Percentiles rank a stretch among this genome's conserved stretches.
phyloP scores from a whole-genome alignment of 129 eudicot species.

The Mikania micrantha region DNA sequence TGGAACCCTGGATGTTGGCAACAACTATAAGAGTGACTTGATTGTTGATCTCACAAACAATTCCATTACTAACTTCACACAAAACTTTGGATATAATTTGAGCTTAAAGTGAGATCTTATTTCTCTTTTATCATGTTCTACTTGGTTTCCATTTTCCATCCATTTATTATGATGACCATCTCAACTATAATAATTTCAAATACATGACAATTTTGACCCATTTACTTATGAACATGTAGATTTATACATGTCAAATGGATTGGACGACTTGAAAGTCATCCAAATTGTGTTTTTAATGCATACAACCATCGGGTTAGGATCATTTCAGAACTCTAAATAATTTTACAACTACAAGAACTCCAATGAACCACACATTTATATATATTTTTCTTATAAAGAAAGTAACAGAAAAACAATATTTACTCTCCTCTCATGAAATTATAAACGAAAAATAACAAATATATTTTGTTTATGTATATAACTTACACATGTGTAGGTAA shows the following conservation, averaged over 20 bases:
- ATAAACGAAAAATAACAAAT: too few relatives aligned
- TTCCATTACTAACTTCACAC: constrained; percentile 42
- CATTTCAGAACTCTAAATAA: too few relatives aligned
- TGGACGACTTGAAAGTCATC: not conserved
- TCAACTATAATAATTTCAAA: not conserved
- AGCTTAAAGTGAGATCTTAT: constrained; percentile 40
- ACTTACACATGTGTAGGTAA: too few relatives aligned
- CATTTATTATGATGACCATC: not conserved
- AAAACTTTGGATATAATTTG: constrained; percentile 34
- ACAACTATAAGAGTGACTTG: constrained; percentile 43
- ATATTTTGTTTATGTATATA: too few relatives aligned
- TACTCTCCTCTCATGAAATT: too few relatives aligned
- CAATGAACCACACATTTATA: too few relatives aligned
- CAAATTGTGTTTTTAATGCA: not conserved
- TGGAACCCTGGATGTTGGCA: constrained; percentile 64
- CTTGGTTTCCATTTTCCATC: not conserved
- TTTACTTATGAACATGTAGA: not conserved
- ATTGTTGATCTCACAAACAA: constrained; percentile 53
- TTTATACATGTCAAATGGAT: not conserved
- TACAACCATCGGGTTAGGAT: too few relatives aligned
- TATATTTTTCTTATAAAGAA: too few relatives aligned
- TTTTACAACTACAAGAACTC: too few relatives aligned
- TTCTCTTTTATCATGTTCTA: not conserved
- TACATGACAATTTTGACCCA: not conserved
- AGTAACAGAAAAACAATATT: too few relatives aligned